Base-by-base conservation (phyloP, 2,329 filamentous ascomycete genomes). In the Paracoccidioides brasiliensis region DNA sequence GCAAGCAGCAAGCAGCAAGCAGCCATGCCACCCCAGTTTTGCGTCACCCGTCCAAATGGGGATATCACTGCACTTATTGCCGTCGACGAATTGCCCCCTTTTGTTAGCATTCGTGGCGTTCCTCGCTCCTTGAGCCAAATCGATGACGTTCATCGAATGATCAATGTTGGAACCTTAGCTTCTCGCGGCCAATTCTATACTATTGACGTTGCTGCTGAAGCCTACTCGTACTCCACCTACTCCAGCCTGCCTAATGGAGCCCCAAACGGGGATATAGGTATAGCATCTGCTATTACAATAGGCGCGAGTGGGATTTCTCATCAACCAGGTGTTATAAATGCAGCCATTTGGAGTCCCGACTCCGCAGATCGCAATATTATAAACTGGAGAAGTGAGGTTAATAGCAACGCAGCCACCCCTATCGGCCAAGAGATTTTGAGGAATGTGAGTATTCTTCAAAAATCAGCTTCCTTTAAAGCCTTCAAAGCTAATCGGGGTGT, bases 11-110 rank as follows among this genome's bases (percentile, higher is more conserved):
- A 4, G 9, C 10, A 38, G 22, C 37, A 33, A 42, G 3, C 1
- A 6, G 22, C 63, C 10, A 59, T 68, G 50, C 68, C 66, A 50
- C 72, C 73, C 41, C 66, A 67, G 56, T 74, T 70, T 59, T 76
- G 74, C 59, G 65, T 72, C 48, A 64, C 69, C 43, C 72, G 74
- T 40, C 66, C 69, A 42, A 68, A 73, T 61, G 70, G 72, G 35
- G 64, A 62, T 6, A 57, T 74, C 45, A 70, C 69, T 15, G 72
- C 74, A 4, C 67, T 77, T 10, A 64, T 77, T 45, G 70, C 74
- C 5, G 61, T 75, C 4, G 74, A 76, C 58, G 74, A 77, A 58
- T 64, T 77, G 1, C 73, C 74, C 2, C 30, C 62, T 2, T 60
- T 64, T 22, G 52, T 76, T 42, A 59, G 60, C 3, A 66, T 77